Evolutionary conservation across 2,329 filamentous ascomycete species (phyloP).

Genomic region (Rhexocercosporidium sp.): DNA sequence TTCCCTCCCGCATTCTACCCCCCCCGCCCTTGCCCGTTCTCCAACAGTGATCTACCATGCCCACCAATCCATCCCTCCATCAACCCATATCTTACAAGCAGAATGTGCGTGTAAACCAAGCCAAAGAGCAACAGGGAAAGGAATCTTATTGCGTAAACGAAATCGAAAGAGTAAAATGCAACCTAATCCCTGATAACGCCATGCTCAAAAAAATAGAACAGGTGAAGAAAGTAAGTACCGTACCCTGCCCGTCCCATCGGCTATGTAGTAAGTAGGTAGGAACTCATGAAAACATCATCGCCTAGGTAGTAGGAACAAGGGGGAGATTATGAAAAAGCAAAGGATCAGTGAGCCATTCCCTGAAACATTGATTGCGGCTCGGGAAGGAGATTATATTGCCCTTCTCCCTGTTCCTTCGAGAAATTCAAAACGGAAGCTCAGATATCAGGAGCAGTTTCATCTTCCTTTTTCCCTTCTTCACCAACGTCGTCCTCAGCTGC

Average conservation of each 20-base stretch:
- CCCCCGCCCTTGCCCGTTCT: background rate
- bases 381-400: background rate
- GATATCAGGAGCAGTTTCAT: background rate
- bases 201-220: constrained; percentile 10
- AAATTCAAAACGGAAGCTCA: background rate
- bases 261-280: background rate
- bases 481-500: constrained; percentile 6
- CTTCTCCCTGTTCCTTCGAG: background rate
- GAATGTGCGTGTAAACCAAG: background rate
- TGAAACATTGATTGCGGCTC: background rate
- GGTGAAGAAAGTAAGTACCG: background rate
- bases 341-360: background rate
- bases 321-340: background rate
- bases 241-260: background rate
- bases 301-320: background rate
- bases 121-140: background rate
- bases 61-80: background rate
- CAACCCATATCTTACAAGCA: constrained; percentile 4
- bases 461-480: background rate
- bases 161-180: constrained; percentile 1
- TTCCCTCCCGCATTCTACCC: background rate
- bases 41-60: background rate
- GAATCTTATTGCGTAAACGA: too few relatives aligned
- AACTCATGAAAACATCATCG: background rate
- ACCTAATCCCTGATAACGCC: background rate